Conservation (phyloP, 208 protist species). For the Spongospora subterranea region DNA sequence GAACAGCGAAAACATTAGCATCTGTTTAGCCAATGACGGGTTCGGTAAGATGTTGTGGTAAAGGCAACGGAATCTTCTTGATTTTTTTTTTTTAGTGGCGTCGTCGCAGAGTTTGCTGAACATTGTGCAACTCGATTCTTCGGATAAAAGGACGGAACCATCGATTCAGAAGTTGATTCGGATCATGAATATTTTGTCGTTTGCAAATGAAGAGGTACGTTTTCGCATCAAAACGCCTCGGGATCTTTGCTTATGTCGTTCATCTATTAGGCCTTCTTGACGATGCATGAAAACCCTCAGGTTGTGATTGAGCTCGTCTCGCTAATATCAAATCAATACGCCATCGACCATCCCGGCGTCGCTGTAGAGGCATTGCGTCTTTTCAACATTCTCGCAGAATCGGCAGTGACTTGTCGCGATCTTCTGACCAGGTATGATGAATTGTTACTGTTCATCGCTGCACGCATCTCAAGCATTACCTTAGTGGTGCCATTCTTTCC, state of each 20-base stretch:
- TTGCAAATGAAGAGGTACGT: constrained; percentile 24
- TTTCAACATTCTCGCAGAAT: constrained; percentile 41
- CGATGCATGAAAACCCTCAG: constrained; percentile 51
- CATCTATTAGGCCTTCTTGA: not conserved
- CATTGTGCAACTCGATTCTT: constrained; percentile 8
- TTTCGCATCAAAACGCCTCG: not conserved
- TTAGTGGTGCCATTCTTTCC: not conserved
- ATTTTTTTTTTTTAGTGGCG: not conserved
- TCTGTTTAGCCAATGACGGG: not conserved
- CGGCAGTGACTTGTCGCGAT: not conserved
- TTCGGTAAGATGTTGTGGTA: not conserved
- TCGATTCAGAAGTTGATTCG: constrained; percentile 10
- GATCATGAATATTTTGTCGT: constrained; percentile 51
- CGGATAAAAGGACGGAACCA: not conserved
- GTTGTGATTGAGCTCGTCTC: constrained; percentile 13
- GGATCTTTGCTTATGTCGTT: not conserved
- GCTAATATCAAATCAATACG: not conserved
- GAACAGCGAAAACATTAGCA: not conserved
- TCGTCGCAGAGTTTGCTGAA: constrained; percentile 23
- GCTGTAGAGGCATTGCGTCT: constrained; percentile 18
- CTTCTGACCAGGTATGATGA: constrained; percentile 6
- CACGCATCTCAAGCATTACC: not conserved
- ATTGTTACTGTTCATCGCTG: not conserved
- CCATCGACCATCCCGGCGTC: constrained; percentile 7
- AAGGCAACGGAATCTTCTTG: not conserved